Base-by-base conservation (phyloP, 441 rosid species). In the Breynia disticha region DNA sequence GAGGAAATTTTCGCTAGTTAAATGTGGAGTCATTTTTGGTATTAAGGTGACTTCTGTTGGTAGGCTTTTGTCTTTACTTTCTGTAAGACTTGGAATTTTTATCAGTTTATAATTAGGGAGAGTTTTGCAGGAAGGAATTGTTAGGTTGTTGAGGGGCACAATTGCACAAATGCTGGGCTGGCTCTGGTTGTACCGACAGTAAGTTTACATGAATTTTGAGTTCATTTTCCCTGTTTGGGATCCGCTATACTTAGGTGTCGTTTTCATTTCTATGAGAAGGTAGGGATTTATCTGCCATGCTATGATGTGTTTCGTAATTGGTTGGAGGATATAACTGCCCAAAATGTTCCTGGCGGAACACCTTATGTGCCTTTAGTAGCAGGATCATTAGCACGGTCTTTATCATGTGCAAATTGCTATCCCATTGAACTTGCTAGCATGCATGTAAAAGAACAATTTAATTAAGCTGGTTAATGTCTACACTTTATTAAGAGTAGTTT, bases 371-470 rank as follows among this genome's bases (percentile, higher is more conserved):
- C 98, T 50, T 62, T 83, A 61, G 64, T 86, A 46, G 80, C 97
- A 54, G 98, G 97, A 48, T 67, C 93, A 46, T 51, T 93, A 71
- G 98, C 98, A 6, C 84, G 98, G 55, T 86, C 97, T 9, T 61
- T 93, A 70, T 95, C 98, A 55, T 93, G 98, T 63, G 81, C 87
- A 16, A 82, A 83, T 19, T 93, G 90, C 77, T 93, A 86, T 60
- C 98, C 98, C 19, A 77, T 93, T 59, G 98, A 93, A 70, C 95
- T 93, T 73, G 98, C 98, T 49, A 79, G 96, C 66, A 93, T 93
- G 98, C 98, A 93, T 95, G 98, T 93, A 19, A 47, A 21, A 16
- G 14, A 37, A 37, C 16, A 17, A 28, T 42, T 17, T 18, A 11
- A 43, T 50, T 51, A 19, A 14, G 19, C 43, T 22, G 35, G 8